Evolutionary conservation across 2,329 filamentous ascomycete species (phyloP).

Genomic region (Xylariales sp.): DNA sequence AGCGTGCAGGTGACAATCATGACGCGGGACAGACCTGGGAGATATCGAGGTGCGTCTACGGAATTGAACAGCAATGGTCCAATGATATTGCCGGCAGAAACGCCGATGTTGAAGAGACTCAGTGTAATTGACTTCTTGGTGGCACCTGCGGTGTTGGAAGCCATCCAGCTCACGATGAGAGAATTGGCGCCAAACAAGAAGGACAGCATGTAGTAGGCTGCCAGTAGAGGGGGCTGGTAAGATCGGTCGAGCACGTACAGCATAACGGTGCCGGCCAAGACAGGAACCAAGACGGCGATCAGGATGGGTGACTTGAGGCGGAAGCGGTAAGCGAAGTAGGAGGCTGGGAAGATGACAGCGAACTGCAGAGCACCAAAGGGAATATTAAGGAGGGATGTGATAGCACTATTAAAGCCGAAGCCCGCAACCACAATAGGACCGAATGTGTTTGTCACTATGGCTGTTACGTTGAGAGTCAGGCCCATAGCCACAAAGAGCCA

Average conservation of each 20-base stretch:
- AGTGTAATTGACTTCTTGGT: constrained; percentile 65
- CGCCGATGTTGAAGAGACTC: constrained; percentile 59
- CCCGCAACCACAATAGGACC: constrained; percentile 59
- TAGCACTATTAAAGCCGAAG: constrained; percentile 55
- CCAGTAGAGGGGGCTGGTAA: constrained; percentile 45
- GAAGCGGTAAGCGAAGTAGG: constrained; percentile 52
- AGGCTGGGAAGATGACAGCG: constrained; percentile 52
- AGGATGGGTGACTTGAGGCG: constrained; percentile 55
- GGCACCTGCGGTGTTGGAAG: constrained; percentile 63
- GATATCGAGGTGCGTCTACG: constrained; percentile 54
- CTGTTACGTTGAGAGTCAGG: constrained; percentile 60
- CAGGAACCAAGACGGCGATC: constrained; percentile 49
- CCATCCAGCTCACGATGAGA: constrained; percentile 63
- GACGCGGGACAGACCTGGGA: constrained; percentile 50
- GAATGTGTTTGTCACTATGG: constrained; percentile 59
- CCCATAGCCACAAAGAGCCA: constrained; percentile 59
- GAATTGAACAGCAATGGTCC: constrained; percentile 59
- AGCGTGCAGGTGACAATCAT: constrained; percentile 51
- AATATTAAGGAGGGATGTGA: constrained; percentile 59
- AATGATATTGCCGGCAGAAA: constrained; percentile 61
- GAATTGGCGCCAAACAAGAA: constrained; percentile 65
- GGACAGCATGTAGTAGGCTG: constrained; percentile 61
- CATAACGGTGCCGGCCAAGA: constrained; percentile 55
- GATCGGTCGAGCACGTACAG: constrained; percentile 48
- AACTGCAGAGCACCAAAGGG: constrained; percentile 61